Evolutionary conservation across 345 rosid genomes (phyloP), one percentile per base, ranked within the genome.

Genomic region (Heritiera fomes): DNA sequence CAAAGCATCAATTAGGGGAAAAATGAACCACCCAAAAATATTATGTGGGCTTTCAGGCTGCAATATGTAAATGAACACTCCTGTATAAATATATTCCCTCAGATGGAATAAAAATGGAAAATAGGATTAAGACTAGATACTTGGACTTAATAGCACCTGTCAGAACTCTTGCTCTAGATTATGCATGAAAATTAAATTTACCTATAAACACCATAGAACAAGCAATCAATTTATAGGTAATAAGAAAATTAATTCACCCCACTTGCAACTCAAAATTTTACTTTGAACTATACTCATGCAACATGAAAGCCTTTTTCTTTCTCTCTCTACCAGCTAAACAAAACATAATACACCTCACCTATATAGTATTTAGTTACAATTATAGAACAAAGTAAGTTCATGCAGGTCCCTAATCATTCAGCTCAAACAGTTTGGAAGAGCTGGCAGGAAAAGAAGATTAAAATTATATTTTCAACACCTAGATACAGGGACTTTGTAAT

Each of bases 351-450:
- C 9, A 18, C 23, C 58, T 56, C 23, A 56, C 3, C 28, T 17
- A 2, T 56, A 56, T 56, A 18, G 18, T 53, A 53, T 17, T 56
- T 66, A 66, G 41, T 66, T 41, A 9, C 7, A 68, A 68, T 5
- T 43, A n/a, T n/a, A 68, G 72, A 68, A 68, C 53, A 68, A 68
- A 45, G 72, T 10, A 20, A 68, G 49, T 46, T 3, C 53, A 68
- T 45, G 72, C 59, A 49, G 56, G 41, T 71, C 49, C 43, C 43
- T 47, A 71, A 71, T 28, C 13, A 49, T 7, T 20, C 11, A 59
- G 32, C 60, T 71, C 75, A 10, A 69, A 71, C 23, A 28, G 40
- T 30, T 49, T 28, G 59, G 58, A 71, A 49, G 43, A 71, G 5
- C 13, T 49, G 5, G 59, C 75, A 28, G 75, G 41, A 30, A 50